phyloP scores from a whole-genome alignment of 2,329 filamentous ascomycete genomes.

The Apiospora pterosperma region DNA sequence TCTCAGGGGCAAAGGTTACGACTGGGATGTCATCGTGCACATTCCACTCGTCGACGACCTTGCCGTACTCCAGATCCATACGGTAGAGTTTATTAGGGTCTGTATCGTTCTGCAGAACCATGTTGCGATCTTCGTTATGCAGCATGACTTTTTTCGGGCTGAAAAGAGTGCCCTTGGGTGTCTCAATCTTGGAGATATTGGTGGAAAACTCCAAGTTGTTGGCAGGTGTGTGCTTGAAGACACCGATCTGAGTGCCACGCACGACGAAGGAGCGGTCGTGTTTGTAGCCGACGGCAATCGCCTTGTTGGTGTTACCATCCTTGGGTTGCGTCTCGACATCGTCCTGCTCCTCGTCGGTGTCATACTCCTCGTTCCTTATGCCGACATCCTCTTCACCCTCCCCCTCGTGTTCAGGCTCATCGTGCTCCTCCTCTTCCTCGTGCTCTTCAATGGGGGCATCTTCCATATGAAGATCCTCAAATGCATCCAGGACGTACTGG shows the following conservation, averaged over 20 bases:
- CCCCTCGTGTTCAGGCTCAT: slow-evolving; percentile 56
- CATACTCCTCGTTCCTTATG: slow-evolving; percentile 66
- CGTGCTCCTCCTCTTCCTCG: slow-evolving; percentile 50
- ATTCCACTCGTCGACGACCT: slow-evolving; percentile 98
- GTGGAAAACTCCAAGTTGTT: slow-evolving; percentile 95
- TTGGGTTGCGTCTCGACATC: slow-evolving; percentile 64
- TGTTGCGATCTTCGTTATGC: slow-evolving; percentile 83
- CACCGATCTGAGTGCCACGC: slow-evolving; percentile 94
- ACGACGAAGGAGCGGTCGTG: slow-evolving; percentile 97
- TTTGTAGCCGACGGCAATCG: slow-evolving; percentile 94
- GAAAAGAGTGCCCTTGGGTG: slow-evolving; percentile 81
- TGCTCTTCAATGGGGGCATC: slow-evolving; percentile 58
- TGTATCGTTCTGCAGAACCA: slow-evolving; percentile 79
- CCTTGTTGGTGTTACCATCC: slow-evolving; percentile 85
- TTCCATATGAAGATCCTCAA: slow-evolving; percentile 91
- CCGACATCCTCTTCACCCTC: slow-evolving; percentile 53
- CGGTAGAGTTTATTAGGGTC: slow-evolving; percentile 91
- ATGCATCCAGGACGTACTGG: slow-evolving; percentile 92
- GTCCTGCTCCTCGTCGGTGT: slow-evolving; percentile 73
- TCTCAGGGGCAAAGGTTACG: slow-evolving; percentile 88
- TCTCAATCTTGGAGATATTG: slow-evolving; percentile 94
- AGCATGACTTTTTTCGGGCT: slow-evolving; percentile 97
- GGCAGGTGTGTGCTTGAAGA: slow-evolving; percentile 93
- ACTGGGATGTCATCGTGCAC: slow-evolving; percentile 95
- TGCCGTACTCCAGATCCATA: slow-evolving; percentile 97